Evolutionary conservation across 2,329 filamentous ascomycete genomes (phyloP).

Genomic region (Penicillium nordicum): DNA sequence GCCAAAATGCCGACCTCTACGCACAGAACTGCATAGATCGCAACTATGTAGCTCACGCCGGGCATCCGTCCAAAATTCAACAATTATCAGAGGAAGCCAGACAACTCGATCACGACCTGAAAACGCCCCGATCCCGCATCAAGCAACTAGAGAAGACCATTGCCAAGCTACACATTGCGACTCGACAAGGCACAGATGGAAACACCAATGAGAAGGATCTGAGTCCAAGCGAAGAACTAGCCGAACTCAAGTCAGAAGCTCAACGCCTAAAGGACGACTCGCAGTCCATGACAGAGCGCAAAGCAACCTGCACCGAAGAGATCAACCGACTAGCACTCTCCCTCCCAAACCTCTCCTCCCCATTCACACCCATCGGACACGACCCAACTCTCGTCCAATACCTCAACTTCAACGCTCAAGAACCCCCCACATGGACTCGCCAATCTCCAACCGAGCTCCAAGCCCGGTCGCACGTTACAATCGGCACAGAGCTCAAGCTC

Average conservation of each 20-base stretch:
- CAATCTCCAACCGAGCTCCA: slow-evolving; percentile 22
- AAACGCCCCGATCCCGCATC: slow-evolving; percentile 41
- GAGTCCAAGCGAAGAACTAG: slow-evolving; percentile 20
- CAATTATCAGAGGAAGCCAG: slow-evolving; percentile 38
- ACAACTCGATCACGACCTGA: slow-evolving; percentile 40
- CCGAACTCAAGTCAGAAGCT: slow-evolving; percentile 36
- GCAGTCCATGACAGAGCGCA: slow-evolving; percentile 30
- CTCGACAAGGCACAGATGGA: slow-evolving; percentile 17
- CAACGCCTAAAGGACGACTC: slow-evolving; percentile 39
- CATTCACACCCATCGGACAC: slow-evolving; percentile 67
- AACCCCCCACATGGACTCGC: slow-evolving; percentile 32
- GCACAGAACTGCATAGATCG: slow-evolving; percentile 77
- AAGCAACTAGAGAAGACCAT: slow-evolving; percentile 45
- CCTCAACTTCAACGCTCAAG: slow-evolving; percentile 68
- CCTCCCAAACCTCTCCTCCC: slow-evolving; percentile 81
- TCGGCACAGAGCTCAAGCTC: slow-evolving; percentile 81
- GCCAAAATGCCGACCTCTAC: slow-evolving; percentile 76
- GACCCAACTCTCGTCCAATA: slow-evolving; percentile 66
- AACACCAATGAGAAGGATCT: not conserved
- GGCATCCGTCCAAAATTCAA: slow-evolving; percentile 53
- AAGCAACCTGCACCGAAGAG: slow-evolving; percentile 47
- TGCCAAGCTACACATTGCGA: slow-evolving; percentile 31
- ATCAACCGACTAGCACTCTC: slow-evolving; percentile 72
- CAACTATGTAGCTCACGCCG: slow-evolving; percentile 65
- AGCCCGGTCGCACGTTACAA: slow-evolving; percentile 73